A percentile compares a stretch with the other conserved stretches of the same genome.
Evolutionary conservation across 306 rosid species (phyloP).

Genomic region (Malus fusca): DNA sequence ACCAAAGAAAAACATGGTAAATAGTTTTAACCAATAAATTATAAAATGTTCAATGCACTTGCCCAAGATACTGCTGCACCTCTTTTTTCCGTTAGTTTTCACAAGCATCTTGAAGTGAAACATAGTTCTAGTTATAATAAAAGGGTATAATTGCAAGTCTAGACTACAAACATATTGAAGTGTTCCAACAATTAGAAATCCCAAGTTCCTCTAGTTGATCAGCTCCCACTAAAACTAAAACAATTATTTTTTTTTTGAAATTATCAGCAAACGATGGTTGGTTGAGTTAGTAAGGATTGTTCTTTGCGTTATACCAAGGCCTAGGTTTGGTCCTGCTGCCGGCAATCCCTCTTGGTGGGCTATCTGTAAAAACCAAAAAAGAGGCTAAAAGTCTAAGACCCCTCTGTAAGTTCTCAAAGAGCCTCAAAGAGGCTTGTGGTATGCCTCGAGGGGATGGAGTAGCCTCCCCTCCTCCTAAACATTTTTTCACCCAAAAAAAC

Average conservation of each 20-base stretch:
- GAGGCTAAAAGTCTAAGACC: background rate
- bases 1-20: background rate
- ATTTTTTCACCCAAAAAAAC: too few species aligned
- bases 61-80: background rate
- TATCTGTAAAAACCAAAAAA: too few species aligned
- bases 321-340: background rate
- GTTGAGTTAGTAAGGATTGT: background rate
- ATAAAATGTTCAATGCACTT: background rate
- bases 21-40: background rate
- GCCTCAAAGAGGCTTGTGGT: background rate
- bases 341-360: background rate
- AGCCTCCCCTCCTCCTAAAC: too few species aligned
- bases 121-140: background rate
- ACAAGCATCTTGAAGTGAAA: background rate
- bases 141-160: background rate
- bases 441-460: too few species aligned
- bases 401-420: background rate
- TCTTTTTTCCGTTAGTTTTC: background rate
- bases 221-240: background rate
- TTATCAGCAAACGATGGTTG: background rate
- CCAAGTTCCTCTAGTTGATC: background rate
- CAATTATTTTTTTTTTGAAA: background rate
- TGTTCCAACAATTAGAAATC: background rate
- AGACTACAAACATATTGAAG: background rate
- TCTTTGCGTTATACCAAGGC: background rate